Conservation (phyloP, 2,329 filamentous ascomycete genomes). For the Aspergillus glaucus region DNA sequence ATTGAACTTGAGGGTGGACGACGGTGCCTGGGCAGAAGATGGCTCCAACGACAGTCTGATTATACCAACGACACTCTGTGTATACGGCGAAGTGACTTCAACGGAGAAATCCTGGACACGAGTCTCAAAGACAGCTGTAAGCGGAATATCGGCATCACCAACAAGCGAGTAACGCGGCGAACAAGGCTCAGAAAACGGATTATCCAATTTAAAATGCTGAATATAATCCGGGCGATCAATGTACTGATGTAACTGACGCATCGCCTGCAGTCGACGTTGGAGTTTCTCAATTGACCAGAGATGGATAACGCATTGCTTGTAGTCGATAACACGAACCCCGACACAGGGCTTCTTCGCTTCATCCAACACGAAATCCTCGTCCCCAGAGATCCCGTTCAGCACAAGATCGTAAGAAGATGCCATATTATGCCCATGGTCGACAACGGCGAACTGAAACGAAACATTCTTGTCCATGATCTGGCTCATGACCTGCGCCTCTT, state of each 20-base stretch:
- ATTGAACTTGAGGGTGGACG: conserved; percentile 93
- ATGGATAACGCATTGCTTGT: conserved; percentile 75
- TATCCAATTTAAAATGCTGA: conserved; percentile 84
- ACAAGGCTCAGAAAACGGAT: conserved; percentile 85
- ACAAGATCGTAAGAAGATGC: conserved; percentile 97
- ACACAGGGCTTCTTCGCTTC: conserved; percentile 82
- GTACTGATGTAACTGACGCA: conserved; percentile 97
- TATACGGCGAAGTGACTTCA: conserved; percentile 88
- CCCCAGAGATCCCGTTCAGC: conserved; percentile 78
- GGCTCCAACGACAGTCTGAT: conserved; percentile 87
- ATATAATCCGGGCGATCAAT: conserved; percentile 91
- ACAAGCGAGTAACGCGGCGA: conserved; percentile 90
- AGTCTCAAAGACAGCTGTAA: conserved; percentile 89
- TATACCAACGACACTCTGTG: conserved; percentile 81
- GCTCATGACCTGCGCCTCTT: conserved; percentile 97
- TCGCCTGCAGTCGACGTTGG: conserved; percentile 75
- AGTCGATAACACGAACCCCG: conserved; percentile 84
- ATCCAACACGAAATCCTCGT: conserved; percentile 78
- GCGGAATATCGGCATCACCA: conserved; percentile 85
- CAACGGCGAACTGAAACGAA: conserved; percentile 88
- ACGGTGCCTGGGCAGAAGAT: conserved; percentile 84
- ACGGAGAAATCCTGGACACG: conserved; percentile 89
- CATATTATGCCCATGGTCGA: conserved; percentile 80
- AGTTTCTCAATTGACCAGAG: conserved; percentile 95
- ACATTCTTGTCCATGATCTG: conserved; percentile 90